Evolutionary conservation across 1,139 yeast species (phyloP), one percentile per base, ranked within the genome.

Genomic region (Candida sp.): DNA sequence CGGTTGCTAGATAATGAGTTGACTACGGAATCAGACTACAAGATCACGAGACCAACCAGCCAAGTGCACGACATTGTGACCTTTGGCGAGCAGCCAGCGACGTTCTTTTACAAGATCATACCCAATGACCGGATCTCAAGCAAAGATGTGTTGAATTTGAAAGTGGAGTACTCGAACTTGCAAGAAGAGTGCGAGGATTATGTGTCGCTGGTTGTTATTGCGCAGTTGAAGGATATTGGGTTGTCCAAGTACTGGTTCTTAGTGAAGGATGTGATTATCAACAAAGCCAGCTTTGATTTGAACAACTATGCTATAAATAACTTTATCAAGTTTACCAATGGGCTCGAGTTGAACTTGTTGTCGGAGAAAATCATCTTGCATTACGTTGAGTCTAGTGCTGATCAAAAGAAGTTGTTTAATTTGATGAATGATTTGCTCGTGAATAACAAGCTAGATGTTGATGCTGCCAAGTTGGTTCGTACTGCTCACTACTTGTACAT

Each of bases 1-100:
- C 68, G 88, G 49, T 66, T 90, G 4, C 55, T 77, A 5, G 63
- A 72, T 3, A 83, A 82, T 11, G 63, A 68, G 2, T 67, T 89
- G 42, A 52, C 62, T 1, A 73, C 78, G 1, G 63, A 71, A 2
- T 55, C 56, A 0, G 69, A 73, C 39, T 85, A 77, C 57, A 59
- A 58, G 0, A 78, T 85, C 0, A 28, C 50, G 0, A 63, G 68
- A 5, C 67, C 73, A 2, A 55, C 57, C 4, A 54, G 56, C 12
- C 60, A 62, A 7, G 51, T 61, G 0, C 48, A 47, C 3, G 49
- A 65, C n/a, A 62, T 83, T 23, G 69, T 86, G 34, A 85, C 90
- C 0, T 83, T 80, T 61, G 81, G 82, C 3, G 91, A 86, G n/a
- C 92, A 89, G 51, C 89, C 92, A 0, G 83, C 84, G 0, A 78